A percentile compares a stretch with the other conserved stretches of the same genome.
phyloP scores from a whole-genome alignment of 768 basidiomycete genomes.

The Tylopilus rubrobrunneus region DNA sequence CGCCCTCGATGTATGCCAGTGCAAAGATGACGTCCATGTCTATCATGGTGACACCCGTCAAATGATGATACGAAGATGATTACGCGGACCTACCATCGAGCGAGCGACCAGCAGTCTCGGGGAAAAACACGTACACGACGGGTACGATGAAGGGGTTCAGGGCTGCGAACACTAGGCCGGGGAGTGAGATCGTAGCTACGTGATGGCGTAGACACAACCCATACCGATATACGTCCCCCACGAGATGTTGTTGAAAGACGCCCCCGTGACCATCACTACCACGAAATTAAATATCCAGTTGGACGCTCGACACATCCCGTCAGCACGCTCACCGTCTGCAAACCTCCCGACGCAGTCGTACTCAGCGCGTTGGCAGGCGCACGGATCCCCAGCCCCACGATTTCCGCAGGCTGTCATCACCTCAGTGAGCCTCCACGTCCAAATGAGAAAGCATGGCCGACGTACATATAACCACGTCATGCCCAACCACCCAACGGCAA shows the following conservation, averaged over 20 bases:
- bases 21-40: constrained; percentile 49
- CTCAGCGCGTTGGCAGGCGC: constrained; percentile 63
- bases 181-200: not conserved
- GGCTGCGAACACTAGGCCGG: constrained; percentile 44
- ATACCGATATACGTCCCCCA: constrained; percentile 59
- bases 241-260: constrained; percentile 53
- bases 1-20: constrained; percentile 41
- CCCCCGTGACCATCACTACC: constrained; percentile 59
- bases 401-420: constrained; percentile 52
- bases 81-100: constrained; percentile 40
- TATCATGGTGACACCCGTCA: constrained; percentile 5
- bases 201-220: not conserved
- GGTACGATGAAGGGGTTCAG: constrained; percentile 57
- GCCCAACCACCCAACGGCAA: constrained; percentile 66
- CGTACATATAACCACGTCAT: constrained; percentile 69
- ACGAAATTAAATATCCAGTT: constrained; percentile 60
- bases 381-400: constrained; percentile 57
- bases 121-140: constrained; percentile 57
- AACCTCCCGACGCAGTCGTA: constrained; percentile 33
- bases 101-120: constrained; percentile 58
- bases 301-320: constrained; percentile 17
- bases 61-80: not conserved
- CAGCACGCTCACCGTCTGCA: not conserved
- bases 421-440: not conserved
- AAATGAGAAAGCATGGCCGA: not conserved